Evolutionary conservation across 345 rosid genomes (phyloP).

Genomic region (Eucalyptus viminalis): DNA sequence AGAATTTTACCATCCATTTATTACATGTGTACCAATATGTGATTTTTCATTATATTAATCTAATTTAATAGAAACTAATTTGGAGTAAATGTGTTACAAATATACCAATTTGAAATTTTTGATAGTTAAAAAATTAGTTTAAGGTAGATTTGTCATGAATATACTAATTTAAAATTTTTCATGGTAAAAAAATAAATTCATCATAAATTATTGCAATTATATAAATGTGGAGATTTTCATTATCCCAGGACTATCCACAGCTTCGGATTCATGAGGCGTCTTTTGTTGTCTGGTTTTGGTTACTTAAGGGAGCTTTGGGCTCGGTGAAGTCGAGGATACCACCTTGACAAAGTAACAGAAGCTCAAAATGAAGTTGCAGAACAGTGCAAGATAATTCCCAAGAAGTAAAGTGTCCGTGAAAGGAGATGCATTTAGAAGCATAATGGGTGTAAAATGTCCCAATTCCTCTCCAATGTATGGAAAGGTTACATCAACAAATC

Average conservation of each 20-base stretch:
- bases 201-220: no score
- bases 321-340: not conserved
- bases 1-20: rapidly evolving
- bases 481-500: not conserved
- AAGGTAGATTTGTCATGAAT: rapidly evolving
- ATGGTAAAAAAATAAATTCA: no score
- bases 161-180: no score
- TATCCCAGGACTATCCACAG: not conserved
- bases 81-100: rapidly evolving
- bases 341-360: not conserved
- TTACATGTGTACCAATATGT: rapidly evolving
- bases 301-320: not conserved
- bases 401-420: not conserved
- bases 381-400: not conserved
- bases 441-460: not conserved
- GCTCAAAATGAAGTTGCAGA: not conserved
- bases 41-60: no score
- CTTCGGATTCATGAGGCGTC: not conserved
- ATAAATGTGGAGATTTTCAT: no score
- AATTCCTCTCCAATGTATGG: not conserved
- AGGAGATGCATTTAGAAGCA: not conserved
- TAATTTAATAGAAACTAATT: no score
- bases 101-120: rapidly evolving
- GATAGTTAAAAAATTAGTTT: rapidly evolving
- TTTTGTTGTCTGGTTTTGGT: not conserved